phyloP scores from a whole-genome alignment of 2,329 filamentous ascomycete species.

The Talaromyces sp. region DNA sequence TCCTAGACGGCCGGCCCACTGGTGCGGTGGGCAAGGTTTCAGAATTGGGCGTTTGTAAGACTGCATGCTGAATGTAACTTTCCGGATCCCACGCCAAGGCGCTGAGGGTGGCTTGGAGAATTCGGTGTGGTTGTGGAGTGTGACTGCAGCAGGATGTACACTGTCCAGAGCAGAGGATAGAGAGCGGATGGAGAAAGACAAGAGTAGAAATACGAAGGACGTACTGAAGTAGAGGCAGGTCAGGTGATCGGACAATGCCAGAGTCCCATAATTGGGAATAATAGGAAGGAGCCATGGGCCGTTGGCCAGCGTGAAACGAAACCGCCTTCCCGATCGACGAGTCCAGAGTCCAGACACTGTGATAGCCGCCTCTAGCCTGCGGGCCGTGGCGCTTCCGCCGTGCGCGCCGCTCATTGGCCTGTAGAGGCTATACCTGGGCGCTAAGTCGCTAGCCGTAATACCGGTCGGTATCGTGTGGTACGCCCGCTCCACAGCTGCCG shows the following conservation, averaged over 20 bases:
- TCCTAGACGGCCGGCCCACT: neutral
- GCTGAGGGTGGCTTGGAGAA: neutral
- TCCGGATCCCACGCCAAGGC: neutral
- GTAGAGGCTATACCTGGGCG: neutral
- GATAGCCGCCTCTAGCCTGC: neutral
- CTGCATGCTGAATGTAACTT: neutral
- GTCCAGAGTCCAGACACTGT: neutral
- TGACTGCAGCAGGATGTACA: no score
- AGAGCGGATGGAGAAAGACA: neutral
- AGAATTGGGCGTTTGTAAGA: neutral
- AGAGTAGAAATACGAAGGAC: no score
- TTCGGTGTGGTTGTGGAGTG: neutral
- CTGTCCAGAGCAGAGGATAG: neutral
- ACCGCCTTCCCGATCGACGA: neutral
- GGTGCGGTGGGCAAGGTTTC: neutral
- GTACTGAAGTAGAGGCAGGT: no score
- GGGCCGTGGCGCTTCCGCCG: neutral
- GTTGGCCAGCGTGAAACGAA: neutral
- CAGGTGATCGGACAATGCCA: no score
- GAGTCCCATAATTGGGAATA: no score
- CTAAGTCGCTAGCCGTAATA: neutral
- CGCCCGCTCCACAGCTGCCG: neutral
- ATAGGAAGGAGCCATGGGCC: neutral
- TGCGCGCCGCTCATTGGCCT: neutral
- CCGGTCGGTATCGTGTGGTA: neutral